These are phyloP conservation scores for Dissoconium aciculare DNA, from an alignment of 2,329 filamentous ascomycete species.

Conservation along the genomic window DNA sequence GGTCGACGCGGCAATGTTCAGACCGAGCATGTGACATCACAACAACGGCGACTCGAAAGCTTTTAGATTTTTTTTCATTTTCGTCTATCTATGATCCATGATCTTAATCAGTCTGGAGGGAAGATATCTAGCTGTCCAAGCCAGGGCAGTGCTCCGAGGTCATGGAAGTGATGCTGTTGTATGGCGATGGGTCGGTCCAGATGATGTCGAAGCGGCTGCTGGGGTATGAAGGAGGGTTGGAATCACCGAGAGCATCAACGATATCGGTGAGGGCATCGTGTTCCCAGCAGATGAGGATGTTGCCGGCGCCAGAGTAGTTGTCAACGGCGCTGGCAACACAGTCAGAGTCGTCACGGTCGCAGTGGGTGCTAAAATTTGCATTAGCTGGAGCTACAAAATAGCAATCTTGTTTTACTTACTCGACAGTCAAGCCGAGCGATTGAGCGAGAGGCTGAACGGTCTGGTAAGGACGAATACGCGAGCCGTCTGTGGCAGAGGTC, in stretches of 20 bases:
- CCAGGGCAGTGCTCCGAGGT: conserved; percentile 41
- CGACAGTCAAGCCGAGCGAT: conserved; percentile 41
- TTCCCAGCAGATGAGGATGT: conserved; percentile 50
- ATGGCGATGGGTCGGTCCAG: conserved; percentile 42
- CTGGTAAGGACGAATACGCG: conserved; percentile 38
- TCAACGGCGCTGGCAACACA: conserved; percentile 41
- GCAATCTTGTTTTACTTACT: no score
- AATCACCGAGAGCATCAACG: conserved; percentile 36
- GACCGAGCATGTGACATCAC: no score
- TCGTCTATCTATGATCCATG: no score
- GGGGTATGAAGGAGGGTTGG: conserved; percentile 37
- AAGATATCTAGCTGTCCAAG: conserved; percentile 29
- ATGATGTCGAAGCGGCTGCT: conserved; percentile 37
- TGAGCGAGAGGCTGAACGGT: conserved; percentile 43
- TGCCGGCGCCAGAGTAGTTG: conserved; percentile 35
- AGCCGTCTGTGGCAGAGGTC: conserved; percentile 31
- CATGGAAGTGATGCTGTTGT: conserved; percentile 31
- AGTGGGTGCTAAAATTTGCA: conserved; percentile 22
- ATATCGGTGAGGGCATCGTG: conserved; percentile 36
- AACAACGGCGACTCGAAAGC: no score
- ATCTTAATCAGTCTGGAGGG: no score
- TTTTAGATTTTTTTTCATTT: no score
- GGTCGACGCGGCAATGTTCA: no score
- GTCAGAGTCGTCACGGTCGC: conserved; percentile 39
- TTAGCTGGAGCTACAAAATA: no score